Evolutionary conservation across 83 land plant genomes (phyloP).

Genomic region (Picea engelmannii): DNA sequence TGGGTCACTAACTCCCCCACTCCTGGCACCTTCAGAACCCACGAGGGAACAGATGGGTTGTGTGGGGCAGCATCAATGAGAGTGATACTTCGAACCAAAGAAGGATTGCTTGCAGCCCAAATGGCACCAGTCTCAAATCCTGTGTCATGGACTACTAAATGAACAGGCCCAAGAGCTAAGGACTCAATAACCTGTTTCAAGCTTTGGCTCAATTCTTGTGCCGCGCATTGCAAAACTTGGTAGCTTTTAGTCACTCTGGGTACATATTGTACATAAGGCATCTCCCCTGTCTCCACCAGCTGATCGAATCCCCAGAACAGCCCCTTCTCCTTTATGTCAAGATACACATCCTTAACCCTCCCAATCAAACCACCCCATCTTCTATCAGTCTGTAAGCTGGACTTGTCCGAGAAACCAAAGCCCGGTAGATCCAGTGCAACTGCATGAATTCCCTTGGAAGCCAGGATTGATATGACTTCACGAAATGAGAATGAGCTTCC

Average conservation of each 20-base stretch:
- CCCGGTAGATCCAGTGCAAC: slow-evolving; percentile 81
- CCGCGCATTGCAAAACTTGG: neutral
- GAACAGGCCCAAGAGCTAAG: slow-evolving; percentile 51
- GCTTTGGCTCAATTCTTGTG: slow-evolving; percentile 25
- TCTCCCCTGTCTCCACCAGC: slow-evolving; percentile 62
- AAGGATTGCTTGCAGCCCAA: slow-evolving; percentile 45
- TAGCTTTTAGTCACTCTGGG: slow-evolving; percentile 18
- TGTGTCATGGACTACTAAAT: slow-evolving; percentile 73
- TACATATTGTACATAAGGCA: slow-evolving; percentile 24
- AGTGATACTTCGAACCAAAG: slow-evolving; percentile 50
- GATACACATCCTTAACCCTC: slow-evolving; percentile 39
- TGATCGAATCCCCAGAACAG: slow-evolving; percentile 81
- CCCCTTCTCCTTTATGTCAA: slow-evolving; percentile 69
- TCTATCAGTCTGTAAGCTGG: slow-evolving; percentile 19
- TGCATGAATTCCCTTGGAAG: slow-evolving; percentile 40
- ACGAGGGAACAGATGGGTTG: slow-evolving; percentile 45
- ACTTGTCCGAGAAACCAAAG: slow-evolving; percentile 70
- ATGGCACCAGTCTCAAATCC: slow-evolving; percentile 37
- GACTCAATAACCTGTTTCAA: slow-evolving; percentile 51
- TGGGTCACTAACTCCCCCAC: slow-evolving; percentile 40
- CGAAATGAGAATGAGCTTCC: slow-evolving; percentile 65
- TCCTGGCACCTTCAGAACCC: slow-evolving; percentile 49
- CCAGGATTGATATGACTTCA: slow-evolving; percentile 28
- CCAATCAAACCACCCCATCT: slow-evolving; percentile 34
- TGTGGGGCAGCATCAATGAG: slow-evolving; percentile 47